A percentile compares a stretch with the other conserved stretches of the same genome.
Evolutionary conservation across 441 rosid genomes (phyloP).

Genomic region (Viola pubescens): DNA sequence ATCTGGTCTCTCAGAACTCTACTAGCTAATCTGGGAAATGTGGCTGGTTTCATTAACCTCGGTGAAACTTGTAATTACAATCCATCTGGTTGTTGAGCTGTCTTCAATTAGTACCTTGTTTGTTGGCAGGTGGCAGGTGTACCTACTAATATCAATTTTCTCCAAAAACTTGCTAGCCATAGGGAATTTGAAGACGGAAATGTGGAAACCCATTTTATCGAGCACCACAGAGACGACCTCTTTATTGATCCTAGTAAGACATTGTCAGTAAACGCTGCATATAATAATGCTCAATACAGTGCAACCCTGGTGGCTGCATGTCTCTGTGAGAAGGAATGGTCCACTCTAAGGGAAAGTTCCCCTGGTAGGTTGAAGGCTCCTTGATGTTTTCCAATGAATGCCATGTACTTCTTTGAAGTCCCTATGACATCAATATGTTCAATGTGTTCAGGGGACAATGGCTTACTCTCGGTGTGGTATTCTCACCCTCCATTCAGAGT

Average conservation of each 20-base stretch:
- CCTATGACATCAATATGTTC: slow-evolving; percentile 19
- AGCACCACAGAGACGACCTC: slow-evolving; percentile 66
- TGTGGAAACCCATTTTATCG: slow-evolving; percentile 96
- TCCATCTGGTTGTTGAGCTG: background rate
- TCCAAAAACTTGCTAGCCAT: slow-evolving; percentile 71
- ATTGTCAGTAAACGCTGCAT: slow-evolving; percentile 37
- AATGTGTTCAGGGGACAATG: slow-evolving; percentile 39
- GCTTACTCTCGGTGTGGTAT: slow-evolving; percentile 59
- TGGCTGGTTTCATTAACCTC: background rate
- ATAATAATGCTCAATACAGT: slow-evolving; percentile 37
- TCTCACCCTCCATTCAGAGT: slow-evolving; percentile 77
- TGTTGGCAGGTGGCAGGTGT: slow-evolving; percentile 83
- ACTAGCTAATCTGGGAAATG: too few species aligned
- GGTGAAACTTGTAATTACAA: slow-evolving; percentile 3
- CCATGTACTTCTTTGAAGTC: slow-evolving; percentile 11
- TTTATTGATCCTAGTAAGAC: slow-evolving; percentile 54
- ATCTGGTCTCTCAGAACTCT: too few species aligned
- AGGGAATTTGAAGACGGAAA: slow-evolving; percentile 65
- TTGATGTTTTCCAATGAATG: slow-evolving; percentile 18
- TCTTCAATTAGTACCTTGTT: background rate
- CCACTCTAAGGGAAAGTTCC: slow-evolving; percentile 29
- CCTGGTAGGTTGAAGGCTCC: slow-evolving; percentile 44
- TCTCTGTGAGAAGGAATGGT: slow-evolving; percentile 50
- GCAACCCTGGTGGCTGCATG: slow-evolving; percentile 74
- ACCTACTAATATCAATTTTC: slow-evolving; percentile 83